Evolutionary conservation across 2,329 filamentous ascomycete genomes (phyloP), one percentile per base, ranked within the genome.

Genomic region (Zasmidium angulare): DNA sequence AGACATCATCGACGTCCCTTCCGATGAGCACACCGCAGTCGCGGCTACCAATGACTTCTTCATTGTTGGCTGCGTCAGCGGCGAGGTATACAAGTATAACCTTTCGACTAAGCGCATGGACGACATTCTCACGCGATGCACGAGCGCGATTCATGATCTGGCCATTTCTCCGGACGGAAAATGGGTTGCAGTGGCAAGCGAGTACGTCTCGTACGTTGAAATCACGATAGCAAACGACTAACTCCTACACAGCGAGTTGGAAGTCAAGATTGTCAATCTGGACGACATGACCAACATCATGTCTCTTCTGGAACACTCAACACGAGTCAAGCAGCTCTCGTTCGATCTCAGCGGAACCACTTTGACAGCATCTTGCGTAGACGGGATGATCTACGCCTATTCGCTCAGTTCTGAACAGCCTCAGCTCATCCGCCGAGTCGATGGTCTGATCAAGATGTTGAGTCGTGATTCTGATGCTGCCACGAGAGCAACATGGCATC

Each of bases 161-260:
- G 87, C 90, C 2, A 79, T 99, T 14, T 93, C 91, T 1, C 84
- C 86, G 1, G 90, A 98, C 72, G 84, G 85, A 0, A 84, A 90
- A 69, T 98, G 92, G 93, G 90, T 89, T 65, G 95, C 95, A 26
- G 91, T 98, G 23, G 92, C 93, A n/a, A 97, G 93, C 81, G 96
- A 98, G 85, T 87, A 75, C 66, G 84, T 78, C 2, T n/a, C n/a
- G n/a, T n/a, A n/a, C n/a, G n/a, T n/a, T n/a, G n/a, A n/a, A n/a
- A n/a, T n/a, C n/a, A n/a, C n/a, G n/a, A n/a, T n/a, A n/a, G n/a
- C 20, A 14, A 67, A 46, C 66, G 31, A 56, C 65, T 74, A 55
- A 74, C 62, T 40, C 11, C 12, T 3, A 1, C 19, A 40, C 58
- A 87, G 84, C 74, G 95, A 99, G 75, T 81, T 96, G 59, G 89